Conservation (phyloP, 768 basidiomycete species). For the Melanogaster broomeanus region DNA sequence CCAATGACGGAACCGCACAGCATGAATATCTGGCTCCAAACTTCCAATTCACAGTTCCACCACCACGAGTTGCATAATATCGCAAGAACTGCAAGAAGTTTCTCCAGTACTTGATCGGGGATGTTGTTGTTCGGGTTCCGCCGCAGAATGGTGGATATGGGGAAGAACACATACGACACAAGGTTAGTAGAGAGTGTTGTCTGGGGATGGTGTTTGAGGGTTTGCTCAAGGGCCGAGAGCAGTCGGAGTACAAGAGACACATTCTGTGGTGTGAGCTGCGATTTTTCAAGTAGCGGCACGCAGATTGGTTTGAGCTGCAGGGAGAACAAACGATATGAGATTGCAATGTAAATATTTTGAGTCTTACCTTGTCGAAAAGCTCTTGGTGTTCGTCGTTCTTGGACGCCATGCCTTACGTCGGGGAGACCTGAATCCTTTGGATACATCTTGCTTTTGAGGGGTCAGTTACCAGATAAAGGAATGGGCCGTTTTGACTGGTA, state of each 20-base stretch:
- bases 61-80: conserved; percentile 76
- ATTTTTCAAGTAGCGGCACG: conserved; percentile 76
- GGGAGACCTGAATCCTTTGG: no score
- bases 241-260: conserved; percentile 49
- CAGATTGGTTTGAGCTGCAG: conserved; percentile 66
- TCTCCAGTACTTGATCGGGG: conserved; percentile 80
- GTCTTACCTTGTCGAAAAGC: conserved; percentile 41
- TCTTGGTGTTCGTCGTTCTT: conserved; percentile 23
- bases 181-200: conserved; percentile 54
- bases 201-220: conserved; percentile 45
- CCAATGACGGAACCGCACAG: conserved; percentile 67
- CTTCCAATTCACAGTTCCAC: conserved; percentile 71
- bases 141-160: conserved; percentile 80
- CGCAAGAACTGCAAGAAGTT: conserved; percentile 58
- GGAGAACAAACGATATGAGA: conserved; percentile 1
- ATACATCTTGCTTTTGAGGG: neutral
- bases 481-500: no score
- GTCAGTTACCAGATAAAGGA: neutral
- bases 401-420: conserved; percentile 13
- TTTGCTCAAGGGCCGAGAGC: conserved; percentile 53
- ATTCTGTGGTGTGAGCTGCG: conserved; percentile 59
- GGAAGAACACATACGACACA: conserved; percentile 85
- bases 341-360: neutral
- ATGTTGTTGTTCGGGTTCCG: conserved; percentile 69
- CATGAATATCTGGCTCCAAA: conserved; percentile 89